A percentile compares a stretch with the other conserved stretches of the same genome.
These are phyloP conservation scores for Penicillium herquei DNA, from an alignment of 495 filamentous ascomycete species.

Conservation along the genomic window DNA sequence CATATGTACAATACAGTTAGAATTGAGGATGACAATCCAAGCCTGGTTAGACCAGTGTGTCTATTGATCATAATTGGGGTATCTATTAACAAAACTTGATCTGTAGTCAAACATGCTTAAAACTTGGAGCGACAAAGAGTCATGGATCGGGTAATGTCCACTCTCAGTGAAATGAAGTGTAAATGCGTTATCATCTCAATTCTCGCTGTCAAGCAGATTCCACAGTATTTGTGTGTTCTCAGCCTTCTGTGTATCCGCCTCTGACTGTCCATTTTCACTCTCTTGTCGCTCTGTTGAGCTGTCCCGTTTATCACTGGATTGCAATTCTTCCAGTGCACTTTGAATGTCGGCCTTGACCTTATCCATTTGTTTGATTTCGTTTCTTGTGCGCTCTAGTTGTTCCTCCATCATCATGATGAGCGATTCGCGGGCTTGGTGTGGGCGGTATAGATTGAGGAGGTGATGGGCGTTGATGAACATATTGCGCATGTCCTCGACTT, in stretches of 20 bases:
- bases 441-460: constrained; percentile 89
- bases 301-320: constrained; percentile 38
- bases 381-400: constrained; percentile 67
- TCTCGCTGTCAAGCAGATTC: constrained; percentile 36
- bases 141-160: no score
- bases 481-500: constrained; percentile 72
- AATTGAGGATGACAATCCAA: no score
- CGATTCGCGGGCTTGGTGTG: constrained; percentile 90
- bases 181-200: background rate
- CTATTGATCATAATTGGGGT: no score
- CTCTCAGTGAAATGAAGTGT: no score
- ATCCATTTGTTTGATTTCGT: constrained; percentile 76
- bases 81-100: no score
- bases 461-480: constrained; percentile 87
- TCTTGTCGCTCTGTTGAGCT: constrained; percentile 6
- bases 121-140: no score
- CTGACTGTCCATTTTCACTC: constrained; percentile 2
- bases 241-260: constrained; percentile 13
- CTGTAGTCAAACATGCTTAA: no score
- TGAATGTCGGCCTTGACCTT: constrained; percentile 71
- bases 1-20: no score
- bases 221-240: constrained; percentile 36
- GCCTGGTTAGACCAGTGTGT: no score
- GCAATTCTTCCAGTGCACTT: constrained; percentile 62
- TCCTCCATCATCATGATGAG: constrained; percentile 91